phyloP scores from a whole-genome alignment of 768 basidiomycete species.

The Coprinopsis strossmayeri region DNA sequence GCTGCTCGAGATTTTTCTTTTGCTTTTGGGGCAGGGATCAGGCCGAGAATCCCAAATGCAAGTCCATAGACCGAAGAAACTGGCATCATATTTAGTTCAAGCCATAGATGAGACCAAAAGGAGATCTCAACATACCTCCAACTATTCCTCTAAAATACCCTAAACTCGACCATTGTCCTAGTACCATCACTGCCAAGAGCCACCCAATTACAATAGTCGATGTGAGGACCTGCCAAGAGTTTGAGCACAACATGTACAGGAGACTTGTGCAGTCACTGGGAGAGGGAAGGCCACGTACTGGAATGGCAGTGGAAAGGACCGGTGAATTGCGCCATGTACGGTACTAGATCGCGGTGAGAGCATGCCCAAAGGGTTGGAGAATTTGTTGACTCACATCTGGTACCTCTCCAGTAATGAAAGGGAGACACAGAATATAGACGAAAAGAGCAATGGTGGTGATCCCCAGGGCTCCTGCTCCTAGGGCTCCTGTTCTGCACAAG shows the following conservation, averaged over 20 bases:
- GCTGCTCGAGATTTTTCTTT: constrained; percentile 4
- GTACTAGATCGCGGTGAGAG: constrained; percentile 38
- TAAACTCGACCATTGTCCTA: constrained; percentile 61
- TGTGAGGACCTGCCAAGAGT: constrained; percentile 62
- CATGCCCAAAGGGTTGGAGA: background rate
- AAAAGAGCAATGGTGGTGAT: constrained; percentile 62
- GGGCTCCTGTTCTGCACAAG: constrained; percentile 41
- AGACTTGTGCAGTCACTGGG: no score
- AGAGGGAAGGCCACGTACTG: constrained; percentile 28
- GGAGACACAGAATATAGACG: constrained; percentile 62
- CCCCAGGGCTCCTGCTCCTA: constrained; percentile 48
- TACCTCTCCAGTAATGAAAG: constrained; percentile 59
- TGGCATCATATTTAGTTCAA: constrained; percentile 21
- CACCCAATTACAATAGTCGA: constrained; percentile 65
- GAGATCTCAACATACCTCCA: no score
- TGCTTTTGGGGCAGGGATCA: constrained; percentile 59
- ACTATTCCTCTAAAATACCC: constrained; percentile 60
- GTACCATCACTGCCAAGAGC: constrained; percentile 51
- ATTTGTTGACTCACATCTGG: constrained; percentile 54
- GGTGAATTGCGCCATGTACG: constrained; percentile 70
- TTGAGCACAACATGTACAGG: no score
- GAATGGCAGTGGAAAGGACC: constrained; percentile 61
- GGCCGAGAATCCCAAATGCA: constrained; percentile 66
- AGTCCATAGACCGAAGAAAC: constrained; percentile 67
- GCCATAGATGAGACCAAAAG: no score